Evolutionary conservation across 208 protist species (phyloP).

Genomic region (Leishmania tarentolae): DNA sequence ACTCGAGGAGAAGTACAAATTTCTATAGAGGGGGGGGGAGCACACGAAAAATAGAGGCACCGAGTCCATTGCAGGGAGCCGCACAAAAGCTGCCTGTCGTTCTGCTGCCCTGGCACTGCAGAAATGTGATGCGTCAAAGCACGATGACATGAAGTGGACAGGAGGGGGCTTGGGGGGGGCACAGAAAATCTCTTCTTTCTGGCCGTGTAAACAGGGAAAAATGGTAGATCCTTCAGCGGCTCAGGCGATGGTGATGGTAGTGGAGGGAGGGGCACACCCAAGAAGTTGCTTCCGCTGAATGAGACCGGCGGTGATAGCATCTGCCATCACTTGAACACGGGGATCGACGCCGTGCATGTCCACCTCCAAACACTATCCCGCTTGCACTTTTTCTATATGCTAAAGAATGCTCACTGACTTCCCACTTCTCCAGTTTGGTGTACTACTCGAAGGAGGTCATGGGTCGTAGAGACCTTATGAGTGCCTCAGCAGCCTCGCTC

Average conservation of each 20-base stretch:
- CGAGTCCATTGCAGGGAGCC: background rate
- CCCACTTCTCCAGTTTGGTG: background rate
- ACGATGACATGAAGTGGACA: no score
- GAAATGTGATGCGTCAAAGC: no score
- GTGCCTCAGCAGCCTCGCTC: background rate
- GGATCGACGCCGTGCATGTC: background rate
- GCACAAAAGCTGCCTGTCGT: background rate
- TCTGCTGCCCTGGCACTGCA: no score
- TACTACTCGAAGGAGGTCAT: slow-evolving; percentile 45
- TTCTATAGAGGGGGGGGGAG: background rate
- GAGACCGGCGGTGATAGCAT: background rate
- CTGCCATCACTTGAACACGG: background rate
- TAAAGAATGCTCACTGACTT: background rate
- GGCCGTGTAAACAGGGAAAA: slow-evolving; percentile 3
- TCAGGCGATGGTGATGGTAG: background rate
- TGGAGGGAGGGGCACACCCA: background rate
- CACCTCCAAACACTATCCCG: background rate
- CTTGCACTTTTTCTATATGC: background rate
- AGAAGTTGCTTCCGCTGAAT: background rate
- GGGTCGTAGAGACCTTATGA: slow-evolving; percentile 22
- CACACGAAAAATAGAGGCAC: background rate
- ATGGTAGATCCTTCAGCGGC: slow-evolving; percentile 10
- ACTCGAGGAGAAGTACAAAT: background rate
- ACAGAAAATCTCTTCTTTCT: no score
- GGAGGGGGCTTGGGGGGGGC: no score